phyloP scores from a whole-genome alignment of 441 rosid species.

The Gossypium gossypioides region DNA sequence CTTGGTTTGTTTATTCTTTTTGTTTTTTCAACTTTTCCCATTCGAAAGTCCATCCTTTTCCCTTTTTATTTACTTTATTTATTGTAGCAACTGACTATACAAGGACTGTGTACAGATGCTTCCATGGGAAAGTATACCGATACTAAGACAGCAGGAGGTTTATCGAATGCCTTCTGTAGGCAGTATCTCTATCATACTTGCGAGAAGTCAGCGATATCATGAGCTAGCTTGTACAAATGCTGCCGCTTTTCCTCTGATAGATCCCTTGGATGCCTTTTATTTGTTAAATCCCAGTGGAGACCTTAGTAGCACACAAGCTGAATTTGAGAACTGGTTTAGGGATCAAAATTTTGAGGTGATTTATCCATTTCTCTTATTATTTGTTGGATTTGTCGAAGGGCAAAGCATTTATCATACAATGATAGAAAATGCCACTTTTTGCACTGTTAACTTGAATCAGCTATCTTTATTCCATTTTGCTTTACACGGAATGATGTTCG shows the following conservation, averaged over 20 bases:
- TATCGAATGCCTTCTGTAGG: conserved; percentile 93
- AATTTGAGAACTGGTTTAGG: conserved; percentile 71
- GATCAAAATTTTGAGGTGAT: conserved; percentile 74
- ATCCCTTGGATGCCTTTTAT: conserved; percentile 90
- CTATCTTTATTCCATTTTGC: neutral
- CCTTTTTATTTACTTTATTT: neutral
- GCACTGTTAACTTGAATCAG: neutral
- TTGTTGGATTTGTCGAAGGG: neutral
- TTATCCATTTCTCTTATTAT: neutral
- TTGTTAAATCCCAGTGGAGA: conserved; percentile 91
- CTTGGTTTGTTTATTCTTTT: neutral
- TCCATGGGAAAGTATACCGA: conserved; percentile 95
- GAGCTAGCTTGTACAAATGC: conserved; percentile 29
- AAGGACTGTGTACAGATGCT: conserved; percentile 57
- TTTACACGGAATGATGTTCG: neutral
- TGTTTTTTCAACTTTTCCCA: neutral
- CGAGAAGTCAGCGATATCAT: conserved; percentile 36
- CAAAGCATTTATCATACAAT: neutral
- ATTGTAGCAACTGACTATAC: conserved; percentile 4
- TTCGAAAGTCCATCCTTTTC: neutral
- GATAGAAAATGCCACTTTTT: neutral
- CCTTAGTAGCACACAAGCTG: conserved; percentile 49
- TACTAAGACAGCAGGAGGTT: conserved; percentile 76
- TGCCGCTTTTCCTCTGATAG: conserved; percentile 60
- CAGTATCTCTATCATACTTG: conserved; percentile 49